Base-by-base conservation (phyloP, 73 alveolate species). In the Vitrella brassicaformis region DNA sequence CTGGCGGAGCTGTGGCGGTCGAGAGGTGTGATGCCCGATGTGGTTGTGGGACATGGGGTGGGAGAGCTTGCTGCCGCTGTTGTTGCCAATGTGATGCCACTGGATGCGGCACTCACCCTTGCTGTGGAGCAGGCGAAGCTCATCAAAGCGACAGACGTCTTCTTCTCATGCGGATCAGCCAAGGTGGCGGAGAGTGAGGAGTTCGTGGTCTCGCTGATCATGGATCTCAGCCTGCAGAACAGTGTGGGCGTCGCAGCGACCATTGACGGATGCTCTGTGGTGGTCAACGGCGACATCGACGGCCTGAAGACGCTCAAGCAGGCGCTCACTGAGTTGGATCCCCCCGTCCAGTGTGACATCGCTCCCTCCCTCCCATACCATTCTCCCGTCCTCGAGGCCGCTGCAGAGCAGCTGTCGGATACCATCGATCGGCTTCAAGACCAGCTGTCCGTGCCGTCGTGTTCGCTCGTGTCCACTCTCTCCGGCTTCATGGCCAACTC, bases 1-100 rank as follows among this genome's bases (percentile, higher is more conserved):
- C 56, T 39, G 56, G 4, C 4, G 22, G 56, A 39, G 56, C 56
- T 39, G 22, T 39, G 56, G 56, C 56, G 56, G 56, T 39, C 56
- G 56, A 39, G 56, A 14, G 66, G 71, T 0, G 14, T 72, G 10
- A 8, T 4, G 31, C 71, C 71, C 18, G 79, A 27, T 26, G 71
- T 47, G 30, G 79, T 72, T 25, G 26, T 72, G 25, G 79, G 79
- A 19, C 79, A 72, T 65, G 28, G 79, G 31, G 19, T 19, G n/a
- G 79, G 79, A 0, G 79, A 72, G 65, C n/a, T 28, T 14, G 71
- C 64, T 8, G 79, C 71, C 0, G 70, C 32, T 46, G 70, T 47
- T 10, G 71, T 65, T 10, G 31, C 71, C n/a, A 71, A 71, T 0
- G 56, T 27, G 10, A 0, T 71, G 47, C 4, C 31, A 1, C 10